Evolutionary conservation across 2,329 filamentous ascomycete genomes (phyloP), one percentile per base, ranked within the genome.

Genomic region (Penicillium glabrum): DNA sequence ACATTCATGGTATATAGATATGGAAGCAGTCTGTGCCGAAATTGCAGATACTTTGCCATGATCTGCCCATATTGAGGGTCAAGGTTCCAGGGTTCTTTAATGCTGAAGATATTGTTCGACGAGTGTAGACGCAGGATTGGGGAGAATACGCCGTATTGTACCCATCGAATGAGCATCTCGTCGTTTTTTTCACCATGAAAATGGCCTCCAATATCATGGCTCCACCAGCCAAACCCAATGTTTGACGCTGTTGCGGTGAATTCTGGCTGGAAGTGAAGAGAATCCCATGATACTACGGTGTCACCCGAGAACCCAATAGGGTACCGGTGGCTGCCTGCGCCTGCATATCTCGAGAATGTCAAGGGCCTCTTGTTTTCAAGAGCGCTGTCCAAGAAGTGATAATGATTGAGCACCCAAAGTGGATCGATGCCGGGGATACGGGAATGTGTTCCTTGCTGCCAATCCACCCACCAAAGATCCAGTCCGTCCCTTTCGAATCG

Each of bases 381-480:
- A 5, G 69, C 69, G 58, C 77, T 81, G 61, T 86, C 83, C 3
- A 85, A 72, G 66, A 82, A 88, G 54, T 87, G 84, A 64, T 82
- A 87, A 66, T 88, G 86, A 63, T 88, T 88, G 21, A 88, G 76
- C 24, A 87, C 72, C 85, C 86, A 88, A 0, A 88, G 73, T 0
- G 86, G 86, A 67, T 88, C 86, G 3, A 88, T 73, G 1, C 84
- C 84, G 0, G 79, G 80, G 6, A 86, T 77, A 33, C 78, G 77
- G 1, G 83, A 84, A 54, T 78, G 74, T 2, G 75, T 72, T 1
- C 86, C 86, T 67, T 88, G 86, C 68, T 88, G 86, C 85, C 85
- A 88, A 67, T 88, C 86, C 27, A 87, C 78, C 86, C 86, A 88
- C 83, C 84, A 87, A 55, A 88, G 86, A 64, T 88, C 85, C 23